Evolutionary conservation across 306 rosid genomes (phyloP), one percentile per base, ranked within the genome.

Genomic region (Biancaea sappan): DNA sequence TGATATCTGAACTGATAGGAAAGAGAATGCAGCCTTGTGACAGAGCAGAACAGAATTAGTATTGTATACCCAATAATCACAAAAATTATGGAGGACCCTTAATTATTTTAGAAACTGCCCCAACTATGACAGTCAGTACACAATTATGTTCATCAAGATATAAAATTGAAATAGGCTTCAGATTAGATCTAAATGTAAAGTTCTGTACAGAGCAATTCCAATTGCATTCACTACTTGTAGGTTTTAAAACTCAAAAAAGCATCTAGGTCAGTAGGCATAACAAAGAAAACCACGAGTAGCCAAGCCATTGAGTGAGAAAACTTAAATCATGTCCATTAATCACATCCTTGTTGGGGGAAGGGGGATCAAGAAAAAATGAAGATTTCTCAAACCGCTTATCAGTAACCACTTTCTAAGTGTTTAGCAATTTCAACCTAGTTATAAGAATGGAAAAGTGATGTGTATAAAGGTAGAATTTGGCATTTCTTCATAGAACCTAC

Each of bases 21-120:
- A 71, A 71, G 68, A 40, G 69, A 75, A 69, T 34, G 62, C 59
- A 28, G 78, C 59, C 19, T 67, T 74, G 69, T 52, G 22, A 67
- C 18, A 50, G 54, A 73, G 50, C 77, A 70, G 28, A 56, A 68
- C 47, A 64, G 70, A 57, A 73, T 34, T 61, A 29, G 56, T 22
- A 72, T 69, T 50, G n/a, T n/a, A 77, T 53, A 66, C 40, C 43
- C 38, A 44, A 35, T 19, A 48, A 50, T 44, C 8, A 65, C 6
- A 64, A 61, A 44, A 29, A 26, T 54, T 50, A 43, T 18, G 41
- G 66, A 24, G 72, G 71, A 67, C n/a, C 41, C 43, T 34, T 26
- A 52, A 52, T 52, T 52, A 71, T 66, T 64, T 66, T 44, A 38
- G 52, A 57, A 16, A 73, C 25, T 51, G 57, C 29, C 70, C 34